Evolutionary conservation across 371 early-diverging fungal species (phyloP), one percentile per base, ranked within the genome.

Genomic region (Mortierella sp.): DNA sequence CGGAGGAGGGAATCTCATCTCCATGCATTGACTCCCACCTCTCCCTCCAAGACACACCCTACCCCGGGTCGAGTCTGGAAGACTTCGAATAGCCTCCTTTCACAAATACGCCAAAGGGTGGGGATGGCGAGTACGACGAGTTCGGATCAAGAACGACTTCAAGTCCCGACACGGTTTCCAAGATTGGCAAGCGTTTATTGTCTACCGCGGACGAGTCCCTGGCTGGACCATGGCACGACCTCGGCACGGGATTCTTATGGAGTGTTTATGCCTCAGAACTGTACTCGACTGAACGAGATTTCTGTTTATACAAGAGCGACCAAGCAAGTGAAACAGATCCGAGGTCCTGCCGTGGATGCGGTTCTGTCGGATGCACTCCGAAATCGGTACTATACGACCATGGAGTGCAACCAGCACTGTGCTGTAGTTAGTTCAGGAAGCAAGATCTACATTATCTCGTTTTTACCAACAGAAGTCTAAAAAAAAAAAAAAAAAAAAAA

Each of bases 161-260:
- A 64, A 69, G 66, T 77, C 68, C 80, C 80, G 59, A 79, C 80
- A 44, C 70, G 80, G 48, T 79, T 79, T 37, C 80, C 80, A 51
- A 64, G 67, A 45, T 62, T 61, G 11, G 63, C 66, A 19, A 73
- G 80, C 48, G 57, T 79, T n/a, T 79, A 60, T 56, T 79, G 73
- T 25, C 29, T 79, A n/a, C 80, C 73, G 19, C 62, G 73, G n/a
- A 69, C 69, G 14, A 48, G 55, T 50, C 73, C 67, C 12, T 6
- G 37, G 15, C 57, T 79, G 26, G 73, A 79, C 15, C 80, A 79
- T 60, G 80, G 80, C 12, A 79, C 80, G 46, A 79, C 80, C 0
- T 79, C 80, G 14, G 80, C 80, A 6, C 66, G 73, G 2, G 66
- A 70, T n/a, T 79, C 80, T 16, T 69, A 70, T 26, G 80, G 80